Evolutionary conservation across 2,329 filamentous ascomycete genomes (phyloP).

Genomic region (Pseudocercospora macadamiae): DNA sequence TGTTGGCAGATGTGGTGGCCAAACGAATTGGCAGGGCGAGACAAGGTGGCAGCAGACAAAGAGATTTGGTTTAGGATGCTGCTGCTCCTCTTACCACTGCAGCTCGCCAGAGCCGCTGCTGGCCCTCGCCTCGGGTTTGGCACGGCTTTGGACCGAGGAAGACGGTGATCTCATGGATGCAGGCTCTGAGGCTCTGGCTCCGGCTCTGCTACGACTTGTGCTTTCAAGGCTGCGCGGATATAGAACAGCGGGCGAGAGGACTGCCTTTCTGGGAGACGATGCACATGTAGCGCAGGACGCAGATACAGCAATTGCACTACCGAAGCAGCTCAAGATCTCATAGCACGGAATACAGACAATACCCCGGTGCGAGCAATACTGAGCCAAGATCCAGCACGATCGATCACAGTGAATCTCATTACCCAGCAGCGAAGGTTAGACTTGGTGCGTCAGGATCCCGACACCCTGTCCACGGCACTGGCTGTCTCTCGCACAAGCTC

Average conservation of each 20-base stretch:
- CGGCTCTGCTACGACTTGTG: no score
- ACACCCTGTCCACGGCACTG: no score
- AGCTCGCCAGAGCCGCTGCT: slow-evolving; percentile 3
- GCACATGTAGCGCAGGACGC: background rate
- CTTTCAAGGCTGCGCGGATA: background rate
- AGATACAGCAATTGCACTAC: background rate
- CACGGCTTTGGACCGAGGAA: background rate
- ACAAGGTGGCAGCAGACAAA: slow-evolving; percentile 2
- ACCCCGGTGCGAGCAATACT: no score
- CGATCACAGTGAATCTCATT: no score
- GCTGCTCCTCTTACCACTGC: background rate
- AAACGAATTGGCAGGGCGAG: slow-evolving; percentile 16
- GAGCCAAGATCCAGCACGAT: no score
- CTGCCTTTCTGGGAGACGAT: background rate
- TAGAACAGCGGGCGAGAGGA: background rate
- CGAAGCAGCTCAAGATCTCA: no score
- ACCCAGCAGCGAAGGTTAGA: no score
- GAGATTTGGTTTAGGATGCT: background rate
- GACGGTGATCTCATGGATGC: slow-evolving; percentile 3
- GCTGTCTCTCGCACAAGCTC: no score
- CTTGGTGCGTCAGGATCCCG: no score
- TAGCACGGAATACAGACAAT: no score
- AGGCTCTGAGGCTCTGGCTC: no score
- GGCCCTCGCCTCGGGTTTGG: background rate
- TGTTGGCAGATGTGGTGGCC: slow-evolving; percentile 8